Evolutionary conservation across 768 basidiomycete genomes (phyloP), one percentile per base, ranked within the genome.

Genomic region (Kwoniella shandongensis): DNA sequence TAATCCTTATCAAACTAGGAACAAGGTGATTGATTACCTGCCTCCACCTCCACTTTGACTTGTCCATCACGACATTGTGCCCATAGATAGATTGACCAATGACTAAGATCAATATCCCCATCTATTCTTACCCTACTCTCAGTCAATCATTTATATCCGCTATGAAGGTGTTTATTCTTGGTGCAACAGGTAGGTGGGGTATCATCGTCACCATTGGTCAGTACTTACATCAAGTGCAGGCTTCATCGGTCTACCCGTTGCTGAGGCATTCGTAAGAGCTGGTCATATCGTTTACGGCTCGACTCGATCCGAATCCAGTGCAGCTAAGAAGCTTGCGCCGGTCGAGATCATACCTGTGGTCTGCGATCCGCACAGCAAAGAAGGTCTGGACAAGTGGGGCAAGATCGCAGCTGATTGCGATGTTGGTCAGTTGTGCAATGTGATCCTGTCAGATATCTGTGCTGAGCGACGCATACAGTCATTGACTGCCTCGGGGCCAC

Each of bases 271-370:
- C 30, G 72, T 77, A 8, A 79, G 81, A 26, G 79, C 77, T 0
- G 81, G 81, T 0, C 80, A 82, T 51, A 74, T 77, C 20, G 81
- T 82, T 0, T 81, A 80, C 51, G 81, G 81, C 17, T 62, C 76
- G 27, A 80, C 80, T 0, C 79, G 81, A 39, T 80, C 79, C 0
- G 27, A 38, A 23, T 44, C 54, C 11, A 62, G 44, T 1, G 80
- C 79, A 45, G 77, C 69, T 0, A 76, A 74, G 27, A 44, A 51
- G 32, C 73, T 82, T 0, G 72, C 75, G 0, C 70, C 69, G 6
- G 78, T 80, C 60, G 81, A 82, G 69, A 81, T 81, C 46, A 76
- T 79, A 11, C 80, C 81, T 4, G 53, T 81, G 44, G 62, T 73
- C 2, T 45, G 42, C 15, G 64, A 72, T 29, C 51, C 60, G 2